These are phyloP conservation scores for Kluyveromyces sp. DNA, from an alignment of 1,139 yeast genomes.

Conservation along the genomic window DNA sequence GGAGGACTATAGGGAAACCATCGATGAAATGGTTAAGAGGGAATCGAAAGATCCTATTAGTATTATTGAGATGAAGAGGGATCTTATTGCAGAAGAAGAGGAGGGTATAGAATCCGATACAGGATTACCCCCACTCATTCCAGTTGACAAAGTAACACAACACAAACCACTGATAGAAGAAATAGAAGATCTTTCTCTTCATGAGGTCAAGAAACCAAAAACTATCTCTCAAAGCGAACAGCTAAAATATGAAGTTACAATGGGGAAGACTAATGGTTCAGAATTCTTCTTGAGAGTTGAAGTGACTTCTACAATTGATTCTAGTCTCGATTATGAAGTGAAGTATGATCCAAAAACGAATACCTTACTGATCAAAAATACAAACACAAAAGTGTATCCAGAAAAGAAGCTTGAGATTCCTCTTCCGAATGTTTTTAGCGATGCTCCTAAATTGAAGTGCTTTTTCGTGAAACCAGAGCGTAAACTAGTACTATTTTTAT, in stretches of 20 bases:
- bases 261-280: constrained; percentile 17
- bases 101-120: too few species aligned
- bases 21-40: constrained; percentile 10
- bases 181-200: constrained; percentile 10
- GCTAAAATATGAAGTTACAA: constrained; percentile 17
- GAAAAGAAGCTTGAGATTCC: constrained; percentile 19
- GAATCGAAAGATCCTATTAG: constrained; percentile 13
- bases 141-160: constrained; percentile 2
- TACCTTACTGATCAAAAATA: constrained; percentile 14
- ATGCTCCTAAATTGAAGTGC: constrained; percentile 9
- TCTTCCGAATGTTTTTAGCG: constrained; percentile 18
- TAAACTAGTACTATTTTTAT: constrained; percentile 19
- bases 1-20: constrained; percentile 12
- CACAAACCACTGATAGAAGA: constrained; percentile 19
- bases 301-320: constrained; percentile 15
- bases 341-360: constrained; percentile 13
- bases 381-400: constrained; percentile 11
- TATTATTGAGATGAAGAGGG: constrained; percentile 15
- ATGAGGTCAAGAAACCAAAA: background rate
- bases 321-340: constrained; percentile 17
- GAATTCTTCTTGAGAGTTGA: constrained; percentile 22
- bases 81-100: constrained; percentile 7
- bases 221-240: constrained; percentile 3
- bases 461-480: constrained; percentile 16
- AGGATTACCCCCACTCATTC: constrained; percentile 18